Evolutionary conservation across 176 grass and related monocot species (phyloP), one percentile per base, ranked within the genome.

Genomic region (Bromus sterilis): DNA sequence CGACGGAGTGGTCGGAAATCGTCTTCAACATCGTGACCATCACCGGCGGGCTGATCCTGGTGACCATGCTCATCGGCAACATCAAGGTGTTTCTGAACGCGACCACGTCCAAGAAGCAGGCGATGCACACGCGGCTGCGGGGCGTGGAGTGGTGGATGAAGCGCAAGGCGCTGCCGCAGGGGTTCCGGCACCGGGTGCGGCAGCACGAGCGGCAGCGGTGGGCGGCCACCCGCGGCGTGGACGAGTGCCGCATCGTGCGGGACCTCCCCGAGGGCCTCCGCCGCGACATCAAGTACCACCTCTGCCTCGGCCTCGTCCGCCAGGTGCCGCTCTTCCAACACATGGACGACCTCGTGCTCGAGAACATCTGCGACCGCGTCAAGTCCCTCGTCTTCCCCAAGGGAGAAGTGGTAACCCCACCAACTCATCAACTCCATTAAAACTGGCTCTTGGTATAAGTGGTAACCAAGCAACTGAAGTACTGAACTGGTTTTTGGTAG

Each of bases 21-120:
- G 90, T 91, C 39, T 98, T 98, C 90, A 98, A 98, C 90, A 98
- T 98, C 83, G 29, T 98, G 66, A 93, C 89, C 33, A 93, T 98
- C 78, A 98, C 95, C 0, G 86, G 92, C 0, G 95, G 90, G 1
- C 76, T 98, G 2, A 53, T 98, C 6, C 88, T 98, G 0, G 92
- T 98, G n/a, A 98, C 95, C 2, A 98, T 93, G 92, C 89, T 98
- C 16, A 98, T 98, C 15, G 92, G 95, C 9, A 98, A 98, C 77
- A 98, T 98, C 92, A 94, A 98, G 92, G 70, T 73, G 70, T 98
- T 98, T 33, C 79, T 95, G 79, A 89, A 98, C 76, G 88, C 95
- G 44, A 95, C 95, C 23, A 98, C 95, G 36, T 98, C 95, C 0
- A 86, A 78, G 90, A 95, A 98, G 90, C 92, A 98, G 80, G 90